Base-by-base conservation (phyloP, 1,284 basidiomycete genomes). In the Papiliotrema fonsecae region DNA sequence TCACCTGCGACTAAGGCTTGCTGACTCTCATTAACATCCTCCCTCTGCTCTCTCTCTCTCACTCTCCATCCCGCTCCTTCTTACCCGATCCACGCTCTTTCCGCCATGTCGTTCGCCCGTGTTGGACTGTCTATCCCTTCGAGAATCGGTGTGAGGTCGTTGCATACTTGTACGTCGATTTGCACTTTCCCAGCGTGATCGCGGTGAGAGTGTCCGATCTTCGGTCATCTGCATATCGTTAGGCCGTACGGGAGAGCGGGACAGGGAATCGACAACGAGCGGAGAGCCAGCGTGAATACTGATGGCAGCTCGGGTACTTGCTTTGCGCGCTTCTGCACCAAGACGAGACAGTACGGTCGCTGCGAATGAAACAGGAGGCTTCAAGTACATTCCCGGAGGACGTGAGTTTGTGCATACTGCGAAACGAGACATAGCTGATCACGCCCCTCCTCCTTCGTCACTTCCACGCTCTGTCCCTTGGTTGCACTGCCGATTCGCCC, bases 361-460 rank as follows among this genome's bases (percentile, higher is more conserved):
- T 18, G 57, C 73, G 31, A 51, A 70, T 30, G 69, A 70, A 56
- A 74, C 72, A 32, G 73, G 59, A 16, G 72, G 72, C 25, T 72
- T 68, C 67, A 70, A 73, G 55, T 75, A 74, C 57, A 56, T 69
- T 37, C 69, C 74, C 5, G 74, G 72, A 55, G 72, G 72, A 57
- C 72, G 71, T 72, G 60, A 70, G 70, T 72, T 18, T 24, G 22
- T 18, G 7, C 7, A 21, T 18, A 22, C 28, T 38, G 25, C 22
- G n/a, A 13, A 4, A 21, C 4, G 34, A 27, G 32, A 24, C 11
- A 7, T 13, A 6, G 34, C 26, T 19, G 34, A 37, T n/a, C 13
- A 14, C 39, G 13, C 11, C 7, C 19, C 18, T 37, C 11, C 19
- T 19, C 18, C 19, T 18, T 19, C 19, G 7, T 19, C 22, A 24